Evolutionary conservation across 2,329 filamentous ascomycete species (phyloP).

Genomic region (Ophiostoma tasmaniense): DNA sequence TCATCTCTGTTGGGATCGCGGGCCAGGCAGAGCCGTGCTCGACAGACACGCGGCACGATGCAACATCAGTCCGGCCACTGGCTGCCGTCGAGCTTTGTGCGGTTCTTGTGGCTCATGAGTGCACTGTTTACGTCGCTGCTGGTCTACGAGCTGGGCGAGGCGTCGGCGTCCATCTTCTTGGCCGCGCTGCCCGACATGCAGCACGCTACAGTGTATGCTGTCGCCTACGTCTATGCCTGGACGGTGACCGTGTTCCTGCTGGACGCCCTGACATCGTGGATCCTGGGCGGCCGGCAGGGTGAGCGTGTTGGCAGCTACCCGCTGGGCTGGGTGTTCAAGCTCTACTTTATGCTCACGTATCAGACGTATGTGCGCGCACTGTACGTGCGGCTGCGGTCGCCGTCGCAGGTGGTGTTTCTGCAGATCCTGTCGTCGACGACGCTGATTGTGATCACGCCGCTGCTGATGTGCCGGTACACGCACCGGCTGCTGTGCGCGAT

Average conservation of each 20-base stretch:
- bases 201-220: conserved; percentile 57
- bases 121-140: conserved; percentile 54
- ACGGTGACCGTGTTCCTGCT: conserved; percentile 57
- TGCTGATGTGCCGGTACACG: conserved; percentile 53
- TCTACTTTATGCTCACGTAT: conserved; percentile 61
- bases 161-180: conserved; percentile 60
- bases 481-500: conserved; percentile 48
- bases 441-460: conserved; percentile 54
- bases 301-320: conserved; percentile 61
- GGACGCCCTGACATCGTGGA: conserved; percentile 58
- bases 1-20: conserved; percentile 24
- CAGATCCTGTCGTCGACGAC: conserved; percentile 55
- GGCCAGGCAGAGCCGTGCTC: not conserved
- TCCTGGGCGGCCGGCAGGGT: conserved; percentile 56
- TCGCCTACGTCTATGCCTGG: conserved; percentile 64
- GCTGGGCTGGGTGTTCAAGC: conserved; percentile 62
- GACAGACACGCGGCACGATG: conserved; percentile 25
- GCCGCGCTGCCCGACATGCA: conserved; percentile 45
- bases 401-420: conserved; percentile 55
- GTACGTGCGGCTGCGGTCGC: conserved; percentile 59
- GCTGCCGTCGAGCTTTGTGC: conserved; percentile 58
- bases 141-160: conserved; percentile 59
- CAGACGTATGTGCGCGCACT: conserved; percentile 62
- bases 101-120: conserved; percentile 61
- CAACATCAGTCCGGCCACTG: conserved; percentile 28